Base-by-base conservation (phyloP, 306 rosid genomes). In the Cercis canadensis region DNA sequence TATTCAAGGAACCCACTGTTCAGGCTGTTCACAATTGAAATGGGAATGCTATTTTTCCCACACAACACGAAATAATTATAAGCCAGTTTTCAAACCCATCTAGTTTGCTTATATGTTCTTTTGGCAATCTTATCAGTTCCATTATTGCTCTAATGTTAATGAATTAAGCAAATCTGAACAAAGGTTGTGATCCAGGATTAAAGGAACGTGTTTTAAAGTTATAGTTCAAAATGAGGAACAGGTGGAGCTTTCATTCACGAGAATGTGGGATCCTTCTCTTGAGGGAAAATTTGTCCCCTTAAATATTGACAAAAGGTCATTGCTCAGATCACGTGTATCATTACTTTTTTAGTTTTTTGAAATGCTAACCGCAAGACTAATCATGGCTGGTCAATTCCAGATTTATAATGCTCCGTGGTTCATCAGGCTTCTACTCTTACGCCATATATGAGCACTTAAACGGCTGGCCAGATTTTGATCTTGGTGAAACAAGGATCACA, bases 381-480 rank as follows among this genome's bases (percentile, higher is more conserved):
- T 70, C 59, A 19, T 77, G 39, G 13, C 32, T 51, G 57, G 58
- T 66, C 37, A 52, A 56, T 81, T 74, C 72, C 94, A 90, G 97
- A 86, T 90, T 90, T 62, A 67, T 86, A 81, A 14, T 91, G 87
- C 96, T 88, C 62, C 87, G 88, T 50, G 89, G 84, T 83, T 87
- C 97, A 53, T 85, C 97, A 7, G 97, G 97, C 69, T 88, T 91
- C 84, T 91, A 91, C 89, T 85, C 97, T n/a, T 91, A 91, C 59
- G 96, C 83, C 69, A 87, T 85, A 68, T 91, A 91, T 46, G 91
- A 91, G 79, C 96, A 87, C 89, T 76, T 91, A 77, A 75, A 51
- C 67, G 92, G 83, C 70, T 88, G 97, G 96, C 97, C 97, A 31
- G 96, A 84, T 76, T 91, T 88, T 59, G 88, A 91, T 63, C 50